These are phyloP conservation scores for Aspergillus luchuensis DNA, from an alignment of 2,329 filamentous ascomycete species.

Conservation along the genomic window DNA sequence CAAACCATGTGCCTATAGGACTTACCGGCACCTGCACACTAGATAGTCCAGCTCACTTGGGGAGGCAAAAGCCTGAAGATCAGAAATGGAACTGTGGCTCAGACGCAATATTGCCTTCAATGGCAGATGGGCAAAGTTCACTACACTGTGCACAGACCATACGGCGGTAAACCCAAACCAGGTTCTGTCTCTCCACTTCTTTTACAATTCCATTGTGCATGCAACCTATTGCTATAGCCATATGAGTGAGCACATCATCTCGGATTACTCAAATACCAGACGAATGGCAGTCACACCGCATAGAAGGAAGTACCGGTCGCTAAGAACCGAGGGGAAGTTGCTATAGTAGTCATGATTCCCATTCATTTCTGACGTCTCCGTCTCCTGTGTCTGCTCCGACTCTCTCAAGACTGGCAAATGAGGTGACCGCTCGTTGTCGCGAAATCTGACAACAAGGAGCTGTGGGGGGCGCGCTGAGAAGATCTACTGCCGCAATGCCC, in stretches of 20 bases:
- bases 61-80: constrained; percentile 19
- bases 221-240: background rate
- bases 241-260: background rate
- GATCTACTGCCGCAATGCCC: background rate
- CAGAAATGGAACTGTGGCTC: background rate
- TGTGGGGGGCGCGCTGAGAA: background rate
- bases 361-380: background rate
- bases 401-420: background rate
- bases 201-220: background rate
- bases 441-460: background rate
- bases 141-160: constrained; percentile 10
- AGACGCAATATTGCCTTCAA: constrained; percentile 7
- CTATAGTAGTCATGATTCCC: background rate
- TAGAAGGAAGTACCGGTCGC: background rate
- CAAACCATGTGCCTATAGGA: constrained; percentile 20
- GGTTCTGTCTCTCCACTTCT: background rate
- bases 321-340: constrained; percentile 2
- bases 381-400: background rate
- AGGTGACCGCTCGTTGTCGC: background rate
- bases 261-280: background rate
- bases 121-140: background rate
- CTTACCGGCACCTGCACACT: constrained; percentile 18
- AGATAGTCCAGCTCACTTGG: constrained; percentile 20
- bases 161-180: constrained; percentile 7
- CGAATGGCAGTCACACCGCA: constrained; percentile 11